A percentile compares a stretch with the other conserved stretches of the same genome.
Evolutionary conservation across 2,329 filamentous ascomycete genomes (phyloP).

Genomic region (Ceratocystis papillata): DNA sequence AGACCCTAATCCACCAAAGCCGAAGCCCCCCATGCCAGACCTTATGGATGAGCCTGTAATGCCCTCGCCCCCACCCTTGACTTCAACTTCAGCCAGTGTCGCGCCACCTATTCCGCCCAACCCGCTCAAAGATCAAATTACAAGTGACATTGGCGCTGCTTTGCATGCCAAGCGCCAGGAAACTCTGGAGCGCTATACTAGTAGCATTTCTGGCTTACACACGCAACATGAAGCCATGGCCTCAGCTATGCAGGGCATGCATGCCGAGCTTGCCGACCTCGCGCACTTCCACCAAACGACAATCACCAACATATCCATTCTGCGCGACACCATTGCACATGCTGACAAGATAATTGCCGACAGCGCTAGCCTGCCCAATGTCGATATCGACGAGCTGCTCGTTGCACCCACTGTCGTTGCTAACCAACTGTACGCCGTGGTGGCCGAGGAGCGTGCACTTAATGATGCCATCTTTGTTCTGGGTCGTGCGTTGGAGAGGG

Average conservation of each 20-base stretch:
- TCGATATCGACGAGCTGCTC: constrained; percentile 77
- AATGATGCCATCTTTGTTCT: constrained; percentile 79
- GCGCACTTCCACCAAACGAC: constrained; percentile 60
- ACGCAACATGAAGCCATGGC: constrained; percentile 72
- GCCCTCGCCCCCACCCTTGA: constrained; percentile 39
- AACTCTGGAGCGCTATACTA: constrained; percentile 59
- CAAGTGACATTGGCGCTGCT: constrained; percentile 61
- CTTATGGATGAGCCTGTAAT: constrained; percentile 49
- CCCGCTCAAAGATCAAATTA: constrained; percentile 82
- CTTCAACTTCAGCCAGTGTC: constrained; percentile 29
- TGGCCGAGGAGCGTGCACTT: constrained; percentile 78
- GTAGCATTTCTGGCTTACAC: constrained; percentile 62
- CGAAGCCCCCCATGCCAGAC: constrained; percentile 40
- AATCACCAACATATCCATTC: constrained; percentile 63
- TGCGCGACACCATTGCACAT: constrained; percentile 64
- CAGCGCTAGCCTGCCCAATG: constrained; percentile 57
- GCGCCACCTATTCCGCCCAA: constrained; percentile 88
- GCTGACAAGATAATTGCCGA: constrained; percentile 68
- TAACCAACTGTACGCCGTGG: constrained; percentile 80
- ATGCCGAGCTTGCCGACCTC: constrained; percentile 62
- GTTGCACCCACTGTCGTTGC: constrained; percentile 90
- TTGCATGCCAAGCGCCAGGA: constrained; percentile 58
- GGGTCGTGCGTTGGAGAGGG: constrained; percentile 61
- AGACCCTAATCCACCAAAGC: constrained; percentile 30
- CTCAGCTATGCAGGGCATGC: constrained; percentile 55